Percentiles rank a stretch among this genome's conserved stretches.
Conservation (phyloP, 2,329 filamentous ascomycete genomes). For the Talaromyces sp. region DNA sequence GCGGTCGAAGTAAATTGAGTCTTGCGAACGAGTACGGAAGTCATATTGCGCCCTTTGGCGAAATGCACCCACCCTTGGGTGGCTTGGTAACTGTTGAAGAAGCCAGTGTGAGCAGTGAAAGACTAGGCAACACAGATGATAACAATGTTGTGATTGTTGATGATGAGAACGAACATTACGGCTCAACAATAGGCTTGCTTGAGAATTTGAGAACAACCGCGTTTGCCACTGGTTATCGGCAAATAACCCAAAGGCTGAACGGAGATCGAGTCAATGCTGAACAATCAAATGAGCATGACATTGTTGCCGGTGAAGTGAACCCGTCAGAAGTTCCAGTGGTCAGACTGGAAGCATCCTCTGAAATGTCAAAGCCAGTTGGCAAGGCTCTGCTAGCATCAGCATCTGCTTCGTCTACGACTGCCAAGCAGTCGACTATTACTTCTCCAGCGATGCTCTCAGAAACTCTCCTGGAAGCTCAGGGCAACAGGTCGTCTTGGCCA, state of each 20-base stretch:
- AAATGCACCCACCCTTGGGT: slow-evolving; percentile 42
- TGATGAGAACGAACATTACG: slow-evolving; percentile 29
- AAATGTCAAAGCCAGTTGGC: slow-evolving; percentile 21
- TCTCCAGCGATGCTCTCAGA: slow-evolving; percentile 37
- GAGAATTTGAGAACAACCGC: slow-evolving; percentile 27
- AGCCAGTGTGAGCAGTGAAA: slow-evolving; percentile 33
- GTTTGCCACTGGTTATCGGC: slow-evolving; percentile 17
- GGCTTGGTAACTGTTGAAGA: slow-evolving; percentile 41
- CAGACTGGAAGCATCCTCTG: slow-evolving; percentile 21
- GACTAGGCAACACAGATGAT: slow-evolving; percentile 32
- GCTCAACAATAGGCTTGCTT: slow-evolving; percentile 33
- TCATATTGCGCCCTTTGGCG: slow-evolving; percentile 57
- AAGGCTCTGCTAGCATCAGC: slow-evolving; percentile 26
- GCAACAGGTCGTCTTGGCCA: slow-evolving; percentile 18
- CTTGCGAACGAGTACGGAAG: slow-evolving; percentile 59
- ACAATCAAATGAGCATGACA: background rate
- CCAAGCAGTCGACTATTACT: slow-evolving; percentile 20
- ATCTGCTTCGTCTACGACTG: slow-evolving; percentile 6
- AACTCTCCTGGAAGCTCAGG: slow-evolving; percentile 32
- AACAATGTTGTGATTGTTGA: slow-evolving; percentile 21
- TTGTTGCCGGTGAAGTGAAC: background rate
- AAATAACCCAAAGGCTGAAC: slow-evolving; percentile 5
- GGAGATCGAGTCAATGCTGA: background rate
- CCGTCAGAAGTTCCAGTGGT: background rate
- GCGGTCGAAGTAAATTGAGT: slow-evolving; percentile 56